Conservation (phyloP, 108 stramenopile species). For the Nannochloropsis salina region DNA sequence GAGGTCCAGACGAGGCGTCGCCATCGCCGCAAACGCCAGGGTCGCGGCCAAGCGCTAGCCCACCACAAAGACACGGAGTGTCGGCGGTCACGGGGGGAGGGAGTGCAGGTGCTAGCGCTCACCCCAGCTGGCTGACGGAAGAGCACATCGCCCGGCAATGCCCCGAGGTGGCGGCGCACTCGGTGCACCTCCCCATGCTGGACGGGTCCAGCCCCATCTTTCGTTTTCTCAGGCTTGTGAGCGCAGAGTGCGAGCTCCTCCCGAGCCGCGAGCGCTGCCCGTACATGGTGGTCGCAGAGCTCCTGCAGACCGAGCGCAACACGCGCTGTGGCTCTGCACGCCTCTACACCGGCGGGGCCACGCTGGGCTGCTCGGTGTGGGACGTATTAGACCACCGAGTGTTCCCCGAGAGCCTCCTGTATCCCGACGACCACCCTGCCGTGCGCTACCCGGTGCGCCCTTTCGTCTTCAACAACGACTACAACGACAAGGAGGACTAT, state of each 20-base stretch:
- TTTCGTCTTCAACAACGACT: constrained; percentile 29
- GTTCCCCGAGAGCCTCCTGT: background rate
- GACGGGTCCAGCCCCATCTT: constrained; percentile 24
- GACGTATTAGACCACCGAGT: background rate
- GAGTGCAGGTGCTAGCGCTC: background rate
- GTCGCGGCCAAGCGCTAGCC: too few species aligned
- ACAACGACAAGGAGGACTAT: constrained; percentile 21
- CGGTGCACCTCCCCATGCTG: constrained; percentile 41
- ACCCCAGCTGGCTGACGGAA: constrained; percentile 32
- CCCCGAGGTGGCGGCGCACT: constrained; percentile 38
- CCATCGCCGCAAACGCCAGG: background rate
- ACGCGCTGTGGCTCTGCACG: background rate
- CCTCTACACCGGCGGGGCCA: background rate
- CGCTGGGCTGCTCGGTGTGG: background rate
- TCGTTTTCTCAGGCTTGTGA: constrained; percentile 36
- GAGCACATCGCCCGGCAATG: constrained; percentile 35
- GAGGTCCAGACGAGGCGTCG: background rate
- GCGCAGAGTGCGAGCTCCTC: constrained; percentile 40
- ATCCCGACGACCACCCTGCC: background rate
- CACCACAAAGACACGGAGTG: too few species aligned
- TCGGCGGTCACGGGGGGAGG: background rate
- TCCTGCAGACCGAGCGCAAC: constrained; percentile 37
- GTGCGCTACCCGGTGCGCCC: background rate
- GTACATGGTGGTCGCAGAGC: constrained; percentile 42
- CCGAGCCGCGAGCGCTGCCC: constrained; percentile 42